Evolutionary conservation across 208 protist genomes (phyloP), one percentile per base, ranked within the genome.

Genomic region (Crithidia fasciculata): DNA sequence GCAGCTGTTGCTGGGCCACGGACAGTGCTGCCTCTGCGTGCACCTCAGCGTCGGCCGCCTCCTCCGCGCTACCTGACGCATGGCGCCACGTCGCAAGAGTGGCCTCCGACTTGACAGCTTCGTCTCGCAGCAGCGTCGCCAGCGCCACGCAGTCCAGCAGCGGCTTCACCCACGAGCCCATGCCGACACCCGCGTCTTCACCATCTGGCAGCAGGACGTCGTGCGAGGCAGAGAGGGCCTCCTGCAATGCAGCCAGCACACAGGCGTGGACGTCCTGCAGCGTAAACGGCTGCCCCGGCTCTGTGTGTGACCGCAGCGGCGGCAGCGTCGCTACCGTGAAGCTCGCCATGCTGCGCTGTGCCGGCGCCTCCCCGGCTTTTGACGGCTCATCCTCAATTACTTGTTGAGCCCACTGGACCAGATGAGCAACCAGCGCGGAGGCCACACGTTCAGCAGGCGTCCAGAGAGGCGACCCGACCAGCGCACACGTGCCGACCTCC

Each of bases 61-160:
- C 28, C 28, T 28, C 28, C 28, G 28, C 28, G 28, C 28, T 28
- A 28, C 28, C 28, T 28, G 28, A 28, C 28, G 28, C 28, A 28
- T 28, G 28, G 28, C 28, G 28, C 28, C 28, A 28, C 28, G 28
- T 28, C 28, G 28, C 28, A 28, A 28, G 28, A 28, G 10, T 64
- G 16, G 59, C 59, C 7, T 18, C 41, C 43, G 41, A 10, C n/a
- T 64, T 64, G 0, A 52, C n/a, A 0, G 13, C n/a, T 52, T 41
- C 59, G 52, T 64, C 59, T 6, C 59, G 39, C 41, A 64, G 59
- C 5, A 64, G 43, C 3, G 13, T 4, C n/a, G 59, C 59, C 13
- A 39, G 59, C 13, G 59, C 39, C 4, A 52, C 59, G 37, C 59
- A 47, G 8, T 52, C 59, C 59, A 64, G 59, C 41, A 64, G 4